Percentiles rank a stretch among this genome's conserved stretches.
phyloP scores from a whole-genome alignment of 345 rosid species.

The Anacardium occidentale region DNA sequence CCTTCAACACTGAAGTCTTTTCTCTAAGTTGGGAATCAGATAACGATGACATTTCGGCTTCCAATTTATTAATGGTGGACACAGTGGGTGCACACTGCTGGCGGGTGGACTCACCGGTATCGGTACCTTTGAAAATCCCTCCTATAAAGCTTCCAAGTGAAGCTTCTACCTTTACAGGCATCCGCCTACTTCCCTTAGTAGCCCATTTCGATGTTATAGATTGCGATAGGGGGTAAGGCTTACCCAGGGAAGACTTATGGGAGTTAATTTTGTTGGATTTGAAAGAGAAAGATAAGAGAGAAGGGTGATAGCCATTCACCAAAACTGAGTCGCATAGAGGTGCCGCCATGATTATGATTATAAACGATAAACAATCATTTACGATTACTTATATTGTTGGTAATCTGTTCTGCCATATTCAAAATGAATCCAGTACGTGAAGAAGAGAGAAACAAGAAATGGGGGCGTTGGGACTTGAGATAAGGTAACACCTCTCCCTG shows the following conservation, averaged over 20 bases:
- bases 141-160: slow-evolving; percentile 79
- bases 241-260: slow-evolving; percentile 29
- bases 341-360: slow-evolving; percentile 39
- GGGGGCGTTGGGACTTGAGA: slow-evolving; percentile 6
- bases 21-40: slow-evolving; percentile 69
- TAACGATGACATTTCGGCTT: slow-evolving; percentile 52
- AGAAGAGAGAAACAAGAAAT: background rate
- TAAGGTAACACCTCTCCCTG: background rate
- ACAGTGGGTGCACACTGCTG: slow-evolving; percentile 67
- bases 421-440: background rate
- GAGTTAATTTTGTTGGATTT: slow-evolving; percentile 27
- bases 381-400: background rate
- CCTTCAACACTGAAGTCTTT: slow-evolving; percentile 63
- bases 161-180: slow-evolving; percentile 47
- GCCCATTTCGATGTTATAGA: slow-evolving; percentile 25
- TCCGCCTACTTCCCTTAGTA: slow-evolving; percentile 26
- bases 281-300: slow-evolving; percentile 39
- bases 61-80: slow-evolving; percentile 52
- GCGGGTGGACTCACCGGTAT: slow-evolving; percentile 84
- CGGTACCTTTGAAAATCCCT: slow-evolving; percentile 80
- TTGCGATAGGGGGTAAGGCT: slow-evolving; percentile 34
- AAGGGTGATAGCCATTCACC: slow-evolving; percentile 29
- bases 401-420: background rate
- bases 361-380: background rate
- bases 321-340: slow-evolving; percentile 38